A percentile compares a stretch with the other conserved stretches of the same genome.
phyloP scores from a whole-genome alignment of 106 monocot species.

The Dendrobium catenatum region DNA sequence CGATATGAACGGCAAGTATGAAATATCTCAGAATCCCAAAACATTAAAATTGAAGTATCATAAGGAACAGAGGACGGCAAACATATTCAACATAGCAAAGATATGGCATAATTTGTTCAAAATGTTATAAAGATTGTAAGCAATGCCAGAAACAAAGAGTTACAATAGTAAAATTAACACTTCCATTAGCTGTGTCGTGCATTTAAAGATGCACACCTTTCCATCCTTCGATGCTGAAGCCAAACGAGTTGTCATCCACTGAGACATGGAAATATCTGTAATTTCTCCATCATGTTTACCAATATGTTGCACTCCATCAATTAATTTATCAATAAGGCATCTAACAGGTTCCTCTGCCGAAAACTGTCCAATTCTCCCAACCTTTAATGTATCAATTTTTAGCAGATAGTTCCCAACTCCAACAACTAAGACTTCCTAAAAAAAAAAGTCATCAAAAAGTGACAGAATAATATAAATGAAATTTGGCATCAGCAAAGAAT shows the following conservation, averaged over 20 bases:
- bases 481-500: background rate
- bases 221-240: slow-evolving; percentile 96
- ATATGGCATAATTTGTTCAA: background rate
- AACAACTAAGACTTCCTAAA: slow-evolving; percentile 80
- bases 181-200: background rate
- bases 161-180: background rate
- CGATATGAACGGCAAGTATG: background rate
- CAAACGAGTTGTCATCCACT: slow-evolving; percentile 98
- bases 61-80: background rate
- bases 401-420: slow-evolving; percentile 72
- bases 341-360: slow-evolving; percentile 74
- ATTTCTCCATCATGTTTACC: slow-evolving; percentile 93
- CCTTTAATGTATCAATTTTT: slow-evolving; percentile 88
- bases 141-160: background rate
- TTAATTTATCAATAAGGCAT: slow-evolving; percentile 63
- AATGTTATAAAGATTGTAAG: background rate
- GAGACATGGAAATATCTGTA: slow-evolving; percentile 93
- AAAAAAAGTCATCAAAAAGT: background rate
- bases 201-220: slow-evolving; percentile 50
- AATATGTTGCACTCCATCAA: slow-evolving; percentile 73
- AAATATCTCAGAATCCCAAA: background rate
- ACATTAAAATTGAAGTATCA: background rate
- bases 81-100: background rate
- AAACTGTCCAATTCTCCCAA: slow-evolving; percentile 69
- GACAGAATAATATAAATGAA: background rate